Conservation (phyloP, 2,329 filamentous ascomycete genomes). For the Apiospora saccharicola region DNA sequence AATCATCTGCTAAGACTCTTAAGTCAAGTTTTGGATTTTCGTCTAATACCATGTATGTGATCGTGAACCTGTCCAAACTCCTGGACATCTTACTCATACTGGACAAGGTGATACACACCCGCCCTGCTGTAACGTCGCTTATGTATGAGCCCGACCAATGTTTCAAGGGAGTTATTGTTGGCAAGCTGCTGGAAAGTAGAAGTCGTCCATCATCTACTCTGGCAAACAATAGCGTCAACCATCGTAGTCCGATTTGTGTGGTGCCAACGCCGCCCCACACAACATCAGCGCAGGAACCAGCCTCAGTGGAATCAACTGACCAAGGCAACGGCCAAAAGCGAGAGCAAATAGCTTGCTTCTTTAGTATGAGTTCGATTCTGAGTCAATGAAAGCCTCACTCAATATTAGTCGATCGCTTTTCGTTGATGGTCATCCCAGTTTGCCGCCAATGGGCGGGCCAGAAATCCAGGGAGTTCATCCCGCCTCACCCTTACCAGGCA, state of each 20-base stretch:
- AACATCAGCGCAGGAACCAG: not conserved
- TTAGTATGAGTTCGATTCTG: not conserved
- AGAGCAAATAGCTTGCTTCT: not conserved
- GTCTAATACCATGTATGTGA: no score
- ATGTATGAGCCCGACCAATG: not conserved
- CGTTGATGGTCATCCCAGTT: not conserved
- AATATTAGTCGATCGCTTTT: not conserved
- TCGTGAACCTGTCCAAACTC: not conserved
- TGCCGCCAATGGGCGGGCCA: not conserved
- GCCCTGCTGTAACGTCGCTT: not conserved
- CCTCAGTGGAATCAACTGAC: not conserved
- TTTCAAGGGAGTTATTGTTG: not conserved
- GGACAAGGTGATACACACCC: not conserved
- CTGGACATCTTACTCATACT: not conserved
- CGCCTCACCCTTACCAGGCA: not conserved
- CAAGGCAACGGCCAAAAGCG: no score
- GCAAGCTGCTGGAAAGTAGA: not conserved
- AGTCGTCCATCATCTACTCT: not conserved
- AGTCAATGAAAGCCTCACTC: constrained; percentile 3
- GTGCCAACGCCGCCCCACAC: not conserved
- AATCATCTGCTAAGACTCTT: not conserved
- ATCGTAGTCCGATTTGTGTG: not conserved
- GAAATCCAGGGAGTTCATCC: not conserved
- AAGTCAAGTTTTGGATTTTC: no score
- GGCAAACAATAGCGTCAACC: not conserved